Evolutionary conservation across 2,329 filamentous ascomycete genomes (phyloP).

Genomic region (Pseudogymnoascus sp.): DNA sequence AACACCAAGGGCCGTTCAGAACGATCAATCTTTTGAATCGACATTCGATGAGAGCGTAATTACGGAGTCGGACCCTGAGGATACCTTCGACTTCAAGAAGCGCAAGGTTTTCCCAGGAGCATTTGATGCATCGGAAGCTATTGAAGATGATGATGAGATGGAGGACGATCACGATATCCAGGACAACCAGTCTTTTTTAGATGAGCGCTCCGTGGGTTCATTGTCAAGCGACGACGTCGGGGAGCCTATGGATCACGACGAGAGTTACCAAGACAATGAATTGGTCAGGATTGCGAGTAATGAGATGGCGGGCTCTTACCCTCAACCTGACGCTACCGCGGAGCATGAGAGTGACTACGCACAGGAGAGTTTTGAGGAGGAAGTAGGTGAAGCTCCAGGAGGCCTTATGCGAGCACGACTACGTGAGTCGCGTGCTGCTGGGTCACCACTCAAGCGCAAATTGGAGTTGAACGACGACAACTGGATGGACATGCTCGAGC

Average conservation of each 20-base stretch:
- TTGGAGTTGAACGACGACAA: slow-evolving; percentile 58
- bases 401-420: slow-evolving; percentile 55
- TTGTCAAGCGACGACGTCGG: slow-evolving; percentile 46
- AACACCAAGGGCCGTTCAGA: slow-evolving; percentile 17
- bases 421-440: slow-evolving; percentile 53
- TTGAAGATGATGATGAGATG: slow-evolving; percentile 46
- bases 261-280: slow-evolving; percentile 61
- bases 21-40: slow-evolving; percentile 26
- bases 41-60: slow-evolving; percentile 29
- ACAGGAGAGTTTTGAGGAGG: slow-evolving; percentile 11
- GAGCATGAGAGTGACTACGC: slow-evolving; percentile 56
- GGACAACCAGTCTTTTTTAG: slow-evolving; percentile 75
- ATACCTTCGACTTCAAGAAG: slow-evolving; percentile 29
- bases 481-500: slow-evolving; percentile 89
- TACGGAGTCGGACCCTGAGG: slow-evolving; percentile 27
- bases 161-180: slow-evolving; percentile 32
- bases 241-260: slow-evolving; percentile 53
- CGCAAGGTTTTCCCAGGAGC: slow-evolving; percentile 60
- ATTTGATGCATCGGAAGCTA: slow-evolving; percentile 56
- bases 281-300: slow-evolving; percentile 65
- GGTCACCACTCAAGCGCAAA: slow-evolving; percentile 49
- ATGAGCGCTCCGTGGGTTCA: slow-evolving; percentile 79
- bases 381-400: slow-evolving; percentile 44
- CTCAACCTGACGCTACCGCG: slow-evolving; percentile 64
- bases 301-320: slow-evolving; percentile 71